phyloP scores from a whole-genome alignment of 257 asterid genomes.

The Agastache rugosa region DNA sequence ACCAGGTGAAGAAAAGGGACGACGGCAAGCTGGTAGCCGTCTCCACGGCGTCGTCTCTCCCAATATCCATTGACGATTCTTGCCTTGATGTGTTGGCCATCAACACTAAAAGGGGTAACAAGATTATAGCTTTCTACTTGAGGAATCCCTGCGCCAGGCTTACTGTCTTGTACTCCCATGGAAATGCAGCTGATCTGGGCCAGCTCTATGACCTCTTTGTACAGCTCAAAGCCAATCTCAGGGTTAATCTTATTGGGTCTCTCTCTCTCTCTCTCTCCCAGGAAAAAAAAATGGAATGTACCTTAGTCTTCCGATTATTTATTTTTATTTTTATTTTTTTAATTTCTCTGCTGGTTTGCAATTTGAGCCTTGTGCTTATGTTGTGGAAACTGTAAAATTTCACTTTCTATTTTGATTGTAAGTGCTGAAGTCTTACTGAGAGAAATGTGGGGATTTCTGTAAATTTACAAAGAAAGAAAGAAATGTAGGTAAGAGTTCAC shows the following conservation, averaged over 20 bases:
- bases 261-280: conserved; percentile 27
- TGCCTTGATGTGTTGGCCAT: conserved; percentile 72
- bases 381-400: conserved; percentile 11
- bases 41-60: conserved; percentile 68
- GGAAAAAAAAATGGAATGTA: not conserved
- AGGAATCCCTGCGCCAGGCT: conserved; percentile 91
- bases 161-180: conserved; percentile 88
- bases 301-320: not conserved
- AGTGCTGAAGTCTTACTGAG: conserved; percentile 18
- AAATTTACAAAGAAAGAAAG: conserved; percentile 2
- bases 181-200: conserved; percentile 99
- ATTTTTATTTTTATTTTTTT: too few species aligned
- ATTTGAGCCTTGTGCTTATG: not conserved
- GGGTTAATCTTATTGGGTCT: conserved; percentile 95
- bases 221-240: conserved; percentile 94
- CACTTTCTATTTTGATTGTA: not conserved
- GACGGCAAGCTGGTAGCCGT: conserved; percentile 84
- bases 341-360: not conserved
- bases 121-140: conserved; percentile 85
- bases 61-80: conserved; percentile 73
- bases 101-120: conserved; percentile 81
- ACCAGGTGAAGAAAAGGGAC: conserved; percentile 76
- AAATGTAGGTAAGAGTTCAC: conserved; percentile 31
- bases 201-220: conserved; percentile 95
- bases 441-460: conserved; percentile 25